Conservation (phyloP, 2,329 filamentous ascomycete genomes). For the Colletotrichum cereale region DNA sequence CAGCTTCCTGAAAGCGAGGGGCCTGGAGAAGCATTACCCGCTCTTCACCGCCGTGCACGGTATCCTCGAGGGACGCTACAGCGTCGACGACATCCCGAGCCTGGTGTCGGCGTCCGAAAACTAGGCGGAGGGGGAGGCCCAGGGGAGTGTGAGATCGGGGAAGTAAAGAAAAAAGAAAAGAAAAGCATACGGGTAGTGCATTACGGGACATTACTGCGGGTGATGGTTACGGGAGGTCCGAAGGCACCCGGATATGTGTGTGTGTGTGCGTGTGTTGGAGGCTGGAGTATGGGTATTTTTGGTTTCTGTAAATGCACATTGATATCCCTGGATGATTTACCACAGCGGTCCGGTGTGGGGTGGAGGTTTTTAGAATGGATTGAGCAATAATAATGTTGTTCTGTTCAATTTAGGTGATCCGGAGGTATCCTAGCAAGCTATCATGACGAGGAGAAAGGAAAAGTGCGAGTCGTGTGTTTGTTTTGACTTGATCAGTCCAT, state of each 20-base stretch:
- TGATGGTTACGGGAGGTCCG: background rate
- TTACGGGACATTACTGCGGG: slow-evolving; percentile 5
- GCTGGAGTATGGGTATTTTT: background rate
- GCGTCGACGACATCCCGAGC: slow-evolving; percentile 83
- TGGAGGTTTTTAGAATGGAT: slow-evolving; percentile 30
- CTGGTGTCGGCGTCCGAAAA: slow-evolving; percentile 62
- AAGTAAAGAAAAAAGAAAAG: background rate
- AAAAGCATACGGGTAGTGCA: slow-evolving; percentile 9
- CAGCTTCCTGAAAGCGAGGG: slow-evolving; percentile 83
- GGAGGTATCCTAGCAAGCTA: background rate
- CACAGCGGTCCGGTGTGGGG: slow-evolving; percentile 32
- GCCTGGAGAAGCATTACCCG: slow-evolving; percentile 86
- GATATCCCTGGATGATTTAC: slow-evolving; percentile 39
- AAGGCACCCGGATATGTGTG: background rate
- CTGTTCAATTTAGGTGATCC: slow-evolving; percentile 1
- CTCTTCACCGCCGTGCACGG: slow-evolving; percentile 90
- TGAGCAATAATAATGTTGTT: slow-evolving; percentile 11
- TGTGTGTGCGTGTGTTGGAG: background rate
- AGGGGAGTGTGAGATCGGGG: background rate
- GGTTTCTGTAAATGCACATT: slow-evolving; percentile 22
- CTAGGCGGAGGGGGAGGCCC: slow-evolving; percentile 4
- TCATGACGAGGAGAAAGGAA: background rate
- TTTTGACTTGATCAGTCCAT: background rate
- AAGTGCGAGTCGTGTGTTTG: background rate
- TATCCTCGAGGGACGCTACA: slow-evolving; percentile 81